phyloP scores from a whole-genome alignment of 2,329 filamentous ascomycete species.

The Thyridium curvatum region DNA sequence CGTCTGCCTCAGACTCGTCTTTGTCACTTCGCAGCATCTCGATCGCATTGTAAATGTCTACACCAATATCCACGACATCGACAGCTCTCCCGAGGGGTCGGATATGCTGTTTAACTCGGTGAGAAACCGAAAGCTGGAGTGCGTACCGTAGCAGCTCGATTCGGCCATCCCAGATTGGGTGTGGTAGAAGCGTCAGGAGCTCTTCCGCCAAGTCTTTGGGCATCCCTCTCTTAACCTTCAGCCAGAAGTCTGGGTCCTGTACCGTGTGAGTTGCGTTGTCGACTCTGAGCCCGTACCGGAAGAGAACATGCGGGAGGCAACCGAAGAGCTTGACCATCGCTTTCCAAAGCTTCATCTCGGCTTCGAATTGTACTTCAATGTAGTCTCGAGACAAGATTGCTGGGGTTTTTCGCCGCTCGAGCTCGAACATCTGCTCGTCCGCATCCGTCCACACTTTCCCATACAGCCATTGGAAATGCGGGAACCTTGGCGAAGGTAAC shows the following conservation, averaged over 20 bases:
- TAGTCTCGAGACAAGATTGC: no score
- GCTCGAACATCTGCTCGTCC: not conserved
- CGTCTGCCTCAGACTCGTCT: no score
- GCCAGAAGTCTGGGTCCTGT: no score
- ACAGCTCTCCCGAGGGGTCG: not conserved
- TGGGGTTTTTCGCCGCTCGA: no score
- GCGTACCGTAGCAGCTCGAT: slow-evolving; percentile 1
- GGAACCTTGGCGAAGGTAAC: not conserved
- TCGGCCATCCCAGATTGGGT: slow-evolving; percentile 2
- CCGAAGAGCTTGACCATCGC: slow-evolving; percentile 2
- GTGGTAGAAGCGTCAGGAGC: slow-evolving; percentile 1
- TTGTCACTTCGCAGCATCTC: no score
- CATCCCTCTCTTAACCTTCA: not conserved
- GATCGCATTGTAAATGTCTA: no score
- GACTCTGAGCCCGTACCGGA: slow-evolving; percentile 2
- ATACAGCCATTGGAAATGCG: slow-evolving; percentile 1
- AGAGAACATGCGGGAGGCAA: slow-evolving; percentile 2
- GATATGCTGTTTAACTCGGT: slow-evolving; percentile 1
- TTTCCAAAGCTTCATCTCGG: slow-evolving; percentile 4
- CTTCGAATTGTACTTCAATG: not conserved
- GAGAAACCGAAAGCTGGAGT: slow-evolving; percentile 1
- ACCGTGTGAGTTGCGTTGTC: no score
- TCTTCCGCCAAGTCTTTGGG: slow-evolving; percentile 1
- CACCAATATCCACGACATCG: no score
- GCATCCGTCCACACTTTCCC: not conserved